Evolutionary conservation across 2,329 filamentous ascomycete genomes (phyloP).

Genomic region (Paecilomyces sp.): DNA sequence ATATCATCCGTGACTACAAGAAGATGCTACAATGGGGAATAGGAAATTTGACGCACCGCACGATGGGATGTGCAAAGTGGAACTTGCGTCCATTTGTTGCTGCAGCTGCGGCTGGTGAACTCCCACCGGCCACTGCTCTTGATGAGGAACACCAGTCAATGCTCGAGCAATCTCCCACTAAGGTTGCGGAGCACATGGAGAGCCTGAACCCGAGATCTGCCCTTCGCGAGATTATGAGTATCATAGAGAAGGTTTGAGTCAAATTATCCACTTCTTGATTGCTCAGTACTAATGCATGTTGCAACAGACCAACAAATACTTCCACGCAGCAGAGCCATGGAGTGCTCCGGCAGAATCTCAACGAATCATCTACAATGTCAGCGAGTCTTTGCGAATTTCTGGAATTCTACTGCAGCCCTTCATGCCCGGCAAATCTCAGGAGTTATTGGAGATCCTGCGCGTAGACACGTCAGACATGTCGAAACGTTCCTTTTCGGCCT

Average conservation of each 20-base stretch:
- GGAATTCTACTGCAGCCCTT: constrained; percentile 86
- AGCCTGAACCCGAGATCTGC: constrained; percentile 58
- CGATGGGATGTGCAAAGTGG: constrained; percentile 64
- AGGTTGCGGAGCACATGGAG: constrained; percentile 53
- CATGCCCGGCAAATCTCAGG: constrained; percentile 70
- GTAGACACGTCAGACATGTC: constrained; percentile 48
- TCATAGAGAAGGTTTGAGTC: constrained; percentile 51
- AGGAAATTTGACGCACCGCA: constrained; percentile 70
- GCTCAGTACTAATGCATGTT: background rate
- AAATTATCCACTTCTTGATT: background rate
- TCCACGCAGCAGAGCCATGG: constrained; percentile 66
- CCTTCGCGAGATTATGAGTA: constrained; percentile 56
- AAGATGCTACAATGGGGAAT: constrained; percentile 70
- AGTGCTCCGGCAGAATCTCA: constrained; percentile 42
- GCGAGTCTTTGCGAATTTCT: constrained; percentile 70
- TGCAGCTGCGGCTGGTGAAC: constrained; percentile 20
- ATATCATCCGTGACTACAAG: constrained; percentile 69
- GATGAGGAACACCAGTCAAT: constrained; percentile 30
- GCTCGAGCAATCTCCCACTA: constrained; percentile 33
- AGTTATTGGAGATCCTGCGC: constrained; percentile 70
- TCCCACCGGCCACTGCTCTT: constrained; percentile 20
- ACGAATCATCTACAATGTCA: constrained; percentile 59
- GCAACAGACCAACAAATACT: constrained; percentile 57
- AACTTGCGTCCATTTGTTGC: constrained; percentile 55
- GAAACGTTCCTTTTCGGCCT: constrained; percentile 57